Conservation (phyloP, 257 asterid species). For the Mentha longifolia region DNA sequence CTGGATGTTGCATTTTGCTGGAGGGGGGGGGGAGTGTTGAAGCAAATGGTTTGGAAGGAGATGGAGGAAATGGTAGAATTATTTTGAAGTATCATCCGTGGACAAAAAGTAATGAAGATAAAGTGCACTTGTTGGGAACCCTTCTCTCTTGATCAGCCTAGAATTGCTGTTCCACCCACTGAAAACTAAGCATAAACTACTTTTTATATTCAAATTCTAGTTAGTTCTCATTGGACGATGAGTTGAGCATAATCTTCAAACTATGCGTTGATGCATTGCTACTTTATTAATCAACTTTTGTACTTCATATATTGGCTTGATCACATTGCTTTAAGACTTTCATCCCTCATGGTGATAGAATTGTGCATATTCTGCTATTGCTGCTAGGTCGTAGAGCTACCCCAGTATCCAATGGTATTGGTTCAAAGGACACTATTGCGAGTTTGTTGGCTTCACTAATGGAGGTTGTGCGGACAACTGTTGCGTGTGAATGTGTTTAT, state of each 20-base stretch:
- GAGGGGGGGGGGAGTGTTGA: background rate
- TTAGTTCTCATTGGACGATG: background rate
- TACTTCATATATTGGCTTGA: background rate
- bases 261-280: conserved; percentile 5
- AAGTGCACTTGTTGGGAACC: background rate
- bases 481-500: conserved; percentile 98
- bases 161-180: conserved; percentile 1
- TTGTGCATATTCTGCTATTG: conserved; percentile 19
- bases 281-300: conserved; percentile 10
- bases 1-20: background rate
- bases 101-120: background rate
- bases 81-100: background rate
- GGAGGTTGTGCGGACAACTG: conserved; percentile 98
- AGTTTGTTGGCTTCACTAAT: conserved; percentile 90
- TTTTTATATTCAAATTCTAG: background rate
- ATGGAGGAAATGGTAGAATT: background rate
- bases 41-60: background rate
- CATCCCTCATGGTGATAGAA: background rate
- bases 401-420: conserved; percentile 72
- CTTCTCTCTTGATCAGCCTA: conserved; percentile 10
- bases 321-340: conserved; percentile 7
- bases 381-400: conserved; percentile 74
- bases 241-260: conserved; percentile 23
- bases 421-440: conserved; percentile 85
- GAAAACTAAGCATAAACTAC: background rate